Percentiles rank a stretch among this genome's conserved stretches.
These are phyloP conservation scores for Glycine soja DNA, from an alignment of 306 rosid species.

Conservation along the genomic window DNA sequence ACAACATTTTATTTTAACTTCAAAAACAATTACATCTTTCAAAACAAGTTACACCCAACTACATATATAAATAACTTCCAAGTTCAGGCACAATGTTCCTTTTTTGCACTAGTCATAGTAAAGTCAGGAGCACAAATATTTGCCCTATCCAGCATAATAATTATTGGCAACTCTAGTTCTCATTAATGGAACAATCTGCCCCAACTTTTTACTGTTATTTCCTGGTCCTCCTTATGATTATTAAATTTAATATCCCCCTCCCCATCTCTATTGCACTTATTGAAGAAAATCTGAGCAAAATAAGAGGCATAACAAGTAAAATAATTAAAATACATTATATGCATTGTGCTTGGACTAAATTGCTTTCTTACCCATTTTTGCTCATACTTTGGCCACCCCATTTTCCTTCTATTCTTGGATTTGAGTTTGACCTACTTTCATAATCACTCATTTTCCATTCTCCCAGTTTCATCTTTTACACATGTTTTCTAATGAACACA, in stretches of 20 bases:
- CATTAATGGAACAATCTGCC: constrained; percentile 26
- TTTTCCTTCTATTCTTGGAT: constrained; percentile 16
- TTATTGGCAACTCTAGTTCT: constrained; percentile 6
- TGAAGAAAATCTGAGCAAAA: constrained; percentile 13
- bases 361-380: background rate
- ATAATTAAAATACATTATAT: constrained; percentile 18
- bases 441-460: constrained; percentile 25
- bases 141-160: background rate
- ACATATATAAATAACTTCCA: too few relatives aligned
- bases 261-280: constrained; percentile 17
- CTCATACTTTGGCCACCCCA: constrained; percentile 13
- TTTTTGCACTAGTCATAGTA: background rate
- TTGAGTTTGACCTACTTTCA: background rate
- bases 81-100: too few relatives aligned
- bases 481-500: constrained; percentile 10
- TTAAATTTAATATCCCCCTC: constrained; percentile 20
- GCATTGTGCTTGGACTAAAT: constrained; percentile 20
- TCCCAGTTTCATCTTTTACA: constrained; percentile 31
- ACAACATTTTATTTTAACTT: too few relatives aligned
- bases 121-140: constrained; percentile 5
- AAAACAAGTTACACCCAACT: too few relatives aligned
- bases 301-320: constrained; percentile 23
- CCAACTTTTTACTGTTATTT: constrained; percentile 10
- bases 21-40: too few relatives aligned
- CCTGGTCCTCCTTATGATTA: constrained; percentile 5